Base-by-base conservation (phyloP, 192 early-diverging fungal genomes). In the Entomortierella beljakovae region DNA sequence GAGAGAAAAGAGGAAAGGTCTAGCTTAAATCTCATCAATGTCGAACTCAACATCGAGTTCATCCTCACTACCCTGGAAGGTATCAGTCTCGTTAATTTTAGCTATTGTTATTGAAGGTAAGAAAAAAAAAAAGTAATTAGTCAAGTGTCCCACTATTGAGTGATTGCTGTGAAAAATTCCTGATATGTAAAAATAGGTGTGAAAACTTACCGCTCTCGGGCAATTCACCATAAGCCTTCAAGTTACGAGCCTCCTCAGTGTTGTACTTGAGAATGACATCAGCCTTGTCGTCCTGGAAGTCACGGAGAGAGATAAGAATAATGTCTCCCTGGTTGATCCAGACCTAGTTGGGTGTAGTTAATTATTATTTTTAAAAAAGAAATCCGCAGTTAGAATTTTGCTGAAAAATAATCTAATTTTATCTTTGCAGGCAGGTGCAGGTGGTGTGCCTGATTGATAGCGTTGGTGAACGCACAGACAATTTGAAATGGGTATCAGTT, bases 221-320 rank as follows among this genome's bases (percentile, higher is more conserved):
- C 72, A 99, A 84, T 88, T 99, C 96, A 43, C 96, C 97, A 64
- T 97, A 95, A 40, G 93, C 86, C 84, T 95, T 98, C 73, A 99
- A 84, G 80, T 93, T 88, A 61, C 93, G 81, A 13, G 96, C 98
- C 88, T 99, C 98, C 57, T 99, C 98, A 56, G 95, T 90, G 61
- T 89, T 94, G 84, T 98, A 99, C 86, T 97, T 98, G 70, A 94
- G 86, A 80, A 99, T 95, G 51, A 99, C 90, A 83, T 99, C 97
- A 56, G 93, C 93, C 85, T 95, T 96, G 53, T 88, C 82, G 80
- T 96, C 95, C 87, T 98, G 92, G 86, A 89, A 99, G 57, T 98
- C 97, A 61, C 95, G 90, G 64, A 97, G 88, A 33, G 92, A 92
- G 16, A 99, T 82, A 43, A 99, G 86, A 6, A 99, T 86, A 49